phyloP scores from a whole-genome alignment of 2,329 filamentous ascomycete genomes.

The Chrysoporthe deuterocubensis region DNA sequence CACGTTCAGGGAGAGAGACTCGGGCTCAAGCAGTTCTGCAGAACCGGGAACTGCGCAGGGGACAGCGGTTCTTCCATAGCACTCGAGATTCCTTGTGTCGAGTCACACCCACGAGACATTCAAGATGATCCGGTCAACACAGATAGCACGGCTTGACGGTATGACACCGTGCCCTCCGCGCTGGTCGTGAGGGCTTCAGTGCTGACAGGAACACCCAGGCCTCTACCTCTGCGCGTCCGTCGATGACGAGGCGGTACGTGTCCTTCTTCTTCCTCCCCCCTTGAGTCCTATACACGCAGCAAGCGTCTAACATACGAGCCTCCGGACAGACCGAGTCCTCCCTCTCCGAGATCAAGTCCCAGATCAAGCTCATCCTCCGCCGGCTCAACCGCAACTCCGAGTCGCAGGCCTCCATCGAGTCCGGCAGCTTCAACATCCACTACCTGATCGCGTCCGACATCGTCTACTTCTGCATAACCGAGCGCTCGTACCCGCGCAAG shows the following conservation, averaged over 20 bases:
- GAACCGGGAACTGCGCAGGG: constrained; percentile 1
- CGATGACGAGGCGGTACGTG: constrained; percentile 77
- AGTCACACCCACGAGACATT: not conserved
- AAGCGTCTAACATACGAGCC: not conserved
- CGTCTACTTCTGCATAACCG: constrained; percentile 92
- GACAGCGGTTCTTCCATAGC: not conserved
- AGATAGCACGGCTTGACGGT: constrained; percentile 95
- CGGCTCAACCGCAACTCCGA: constrained; percentile 88
- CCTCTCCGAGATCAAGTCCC: constrained; percentile 84
- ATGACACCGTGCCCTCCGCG: constrained; percentile 30
- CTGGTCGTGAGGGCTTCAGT: not conserved
- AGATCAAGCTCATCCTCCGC: constrained; percentile 88
- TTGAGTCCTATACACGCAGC: constrained; percentile 18
- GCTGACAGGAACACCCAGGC: constrained; percentile 57
- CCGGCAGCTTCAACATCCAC: constrained; percentile 82
- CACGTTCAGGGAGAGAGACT: constrained; percentile 20
- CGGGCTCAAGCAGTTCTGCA: not conserved
- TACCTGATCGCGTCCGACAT: constrained; percentile 81
- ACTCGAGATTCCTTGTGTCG: not conserved
- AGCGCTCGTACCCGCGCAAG: constrained; percentile 93
- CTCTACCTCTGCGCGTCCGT: constrained; percentile 94
- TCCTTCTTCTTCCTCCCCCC: constrained; percentile 5
- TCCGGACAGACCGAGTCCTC: constrained; percentile 65
- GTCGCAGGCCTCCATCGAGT: constrained; percentile 90
- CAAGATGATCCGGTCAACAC: constrained; percentile 85